Evolutionary conservation across 2,329 filamentous ascomycete species (phyloP), one percentile per base, ranked within the genome.

Genomic region (Ceratocystis papillata): DNA sequence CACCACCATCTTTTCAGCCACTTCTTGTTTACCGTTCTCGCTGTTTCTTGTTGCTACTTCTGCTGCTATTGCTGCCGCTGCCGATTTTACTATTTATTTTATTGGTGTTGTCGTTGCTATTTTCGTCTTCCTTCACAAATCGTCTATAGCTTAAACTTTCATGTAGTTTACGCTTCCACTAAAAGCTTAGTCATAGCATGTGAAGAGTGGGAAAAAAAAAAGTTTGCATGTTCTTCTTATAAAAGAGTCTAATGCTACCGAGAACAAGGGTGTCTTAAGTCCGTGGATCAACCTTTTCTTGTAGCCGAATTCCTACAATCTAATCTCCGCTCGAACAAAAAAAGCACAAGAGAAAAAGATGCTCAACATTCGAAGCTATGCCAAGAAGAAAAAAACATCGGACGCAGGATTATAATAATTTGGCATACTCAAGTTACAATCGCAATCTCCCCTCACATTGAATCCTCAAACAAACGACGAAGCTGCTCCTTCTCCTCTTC

Each of bases 401-500:
- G 46, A 48, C 46, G 46, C 5, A 48, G 10, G 10, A 41, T 12
- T 12, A 4, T 1, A 4, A 41, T 12, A 3, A 41, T 37, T 37
- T 37, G 33, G 33, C 8, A 10, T 15, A 41, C 10, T 41, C 3
- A 41, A 12, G 37, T 15, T 15, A 41, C 10, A 41, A 15, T 5
- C 10, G 10, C 3, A 41, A 12, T 4, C 37, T 41, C 12, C 3
- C 10, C 37, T 65, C 41, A 67, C 46, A 67, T 28, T 12, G 66
- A 62, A 15, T 79, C 75, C 72, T 91, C 88, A 75, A 93, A 89
- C 69, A 94, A 73, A 10, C 73, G 75, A 69, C 84, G 80, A 71
- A 94, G 75, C 76, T 92, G 87, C 66, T 89, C 87, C 74, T 82
- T 85, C 75, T 93, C 88, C 61, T 80, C 78, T 71, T 86, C 80